Percentiles rank a stretch among this genome's conserved stretches.
phyloP scores from a whole-genome alignment of 225 moss, liverwort and hornwort genomes.

The Antitrichia curtipendula region DNA sequence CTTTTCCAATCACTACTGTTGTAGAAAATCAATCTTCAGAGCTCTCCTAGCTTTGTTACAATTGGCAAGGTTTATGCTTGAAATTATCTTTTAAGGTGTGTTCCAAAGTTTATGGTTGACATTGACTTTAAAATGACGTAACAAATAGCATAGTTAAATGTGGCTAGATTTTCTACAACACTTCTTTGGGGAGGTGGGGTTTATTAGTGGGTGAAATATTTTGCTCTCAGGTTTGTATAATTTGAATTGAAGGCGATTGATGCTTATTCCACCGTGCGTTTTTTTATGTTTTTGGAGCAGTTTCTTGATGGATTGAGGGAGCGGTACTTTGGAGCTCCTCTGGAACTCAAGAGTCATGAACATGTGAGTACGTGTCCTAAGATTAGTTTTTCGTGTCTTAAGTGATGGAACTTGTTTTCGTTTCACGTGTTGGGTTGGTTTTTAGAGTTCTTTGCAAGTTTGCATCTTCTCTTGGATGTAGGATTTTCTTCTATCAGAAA shows the following conservation, averaged over 20 bases:
- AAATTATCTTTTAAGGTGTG: not conserved
- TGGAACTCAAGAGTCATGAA: slow-evolving; percentile 70
- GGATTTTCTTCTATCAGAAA: not conserved
- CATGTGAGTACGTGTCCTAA: slow-evolving; percentile 32
- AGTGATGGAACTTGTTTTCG: not conserved
- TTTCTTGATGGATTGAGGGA: slow-evolving; percentile 64
- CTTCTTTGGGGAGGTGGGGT: not conserved
- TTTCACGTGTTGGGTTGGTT: not conserved
- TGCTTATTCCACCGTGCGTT: not conserved
- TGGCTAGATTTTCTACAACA: not conserved
- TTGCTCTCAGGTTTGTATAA: not conserved
- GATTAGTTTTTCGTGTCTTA: not conserved
- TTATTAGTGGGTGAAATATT: not conserved
- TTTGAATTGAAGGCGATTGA: not conserved
- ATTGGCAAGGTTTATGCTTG: not conserved
- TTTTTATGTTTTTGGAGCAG: slow-evolving; percentile 18
- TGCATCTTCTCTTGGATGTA: not conserved
- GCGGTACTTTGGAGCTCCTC: slow-evolving; percentile 62
- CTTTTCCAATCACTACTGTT: not conserved
- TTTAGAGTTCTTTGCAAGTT: not conserved
- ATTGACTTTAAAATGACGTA: not conserved
- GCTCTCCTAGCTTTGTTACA: not conserved
- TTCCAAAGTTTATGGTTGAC: not conserved
- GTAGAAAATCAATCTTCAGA: not conserved
- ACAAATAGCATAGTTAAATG: not conserved